These are phyloP conservation scores for Sphaerulina populicola DNA, from an alignment of 2,329 filamentous ascomycete genomes.

Conservation along the genomic window DNA sequence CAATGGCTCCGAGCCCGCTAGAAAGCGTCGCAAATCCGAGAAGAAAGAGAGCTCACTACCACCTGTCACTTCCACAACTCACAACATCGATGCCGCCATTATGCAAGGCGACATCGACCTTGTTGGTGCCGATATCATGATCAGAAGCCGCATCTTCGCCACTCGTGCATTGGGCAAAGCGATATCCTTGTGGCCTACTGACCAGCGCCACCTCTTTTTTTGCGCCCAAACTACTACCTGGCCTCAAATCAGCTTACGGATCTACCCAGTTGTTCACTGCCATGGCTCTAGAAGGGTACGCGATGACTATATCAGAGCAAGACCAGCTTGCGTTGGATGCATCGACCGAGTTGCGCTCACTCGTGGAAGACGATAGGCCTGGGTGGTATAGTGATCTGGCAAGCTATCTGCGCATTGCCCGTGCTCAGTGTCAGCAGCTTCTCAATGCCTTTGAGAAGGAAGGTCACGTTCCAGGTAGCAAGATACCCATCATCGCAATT, in stretches of 20 bases:
- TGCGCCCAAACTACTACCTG: constrained; percentile 56
- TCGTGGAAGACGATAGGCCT: constrained; percentile 76
- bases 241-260: constrained; percentile 64
- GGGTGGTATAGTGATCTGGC: constrained; percentile 80
- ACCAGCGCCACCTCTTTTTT: constrained; percentile 53
- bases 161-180: constrained; percentile 78
- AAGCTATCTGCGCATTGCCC: constrained; percentile 78
- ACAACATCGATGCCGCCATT: constrained; percentile 97
- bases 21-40: constrained; percentile 75
- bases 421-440: constrained; percentile 83
- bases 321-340: constrained; percentile 51
- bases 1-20: constrained; percentile 55
- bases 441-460: constrained; percentile 87
- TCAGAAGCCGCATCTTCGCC: constrained; percentile 81
- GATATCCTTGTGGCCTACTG: constrained; percentile 64
- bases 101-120: constrained; percentile 94
- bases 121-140: constrained; percentile 78
- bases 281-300: constrained; percentile 82
- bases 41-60: constrained; percentile 64
- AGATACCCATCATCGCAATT: constrained; percentile 73
- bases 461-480: constrained; percentile 66
- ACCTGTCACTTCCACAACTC: constrained; percentile 49
- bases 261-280: constrained; percentile 79
- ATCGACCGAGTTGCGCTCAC: constrained; percentile 56
- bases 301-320: constrained; percentile 45